Conservation (phyloP, 192 early-diverging fungal genomes). For the Podila horticola region DNA sequence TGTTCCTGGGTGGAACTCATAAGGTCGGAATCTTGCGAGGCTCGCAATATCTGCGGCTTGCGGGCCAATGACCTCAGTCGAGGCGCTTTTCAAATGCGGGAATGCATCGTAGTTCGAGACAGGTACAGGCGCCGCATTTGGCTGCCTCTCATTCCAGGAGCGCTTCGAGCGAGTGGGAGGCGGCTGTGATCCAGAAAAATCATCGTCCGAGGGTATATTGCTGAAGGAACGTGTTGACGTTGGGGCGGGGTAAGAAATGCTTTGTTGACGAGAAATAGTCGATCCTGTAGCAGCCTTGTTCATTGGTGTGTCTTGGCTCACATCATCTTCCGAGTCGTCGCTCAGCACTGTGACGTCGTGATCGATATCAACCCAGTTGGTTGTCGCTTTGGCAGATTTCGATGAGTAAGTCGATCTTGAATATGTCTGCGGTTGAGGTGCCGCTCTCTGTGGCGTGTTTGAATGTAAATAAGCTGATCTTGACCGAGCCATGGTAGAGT, state of each 20-base stretch:
- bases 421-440: no score
- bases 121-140: background rate
- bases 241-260: no score
- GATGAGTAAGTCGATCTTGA: no score
- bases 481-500: background rate
- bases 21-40: slow-evolving; percentile 35
- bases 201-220: background rate
- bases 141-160: background rate
- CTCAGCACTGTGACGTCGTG: background rate
- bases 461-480: no score
- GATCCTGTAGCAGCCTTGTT: no score
- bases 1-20: slow-evolving; percentile 40
- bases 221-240: background rate
- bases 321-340: background rate
- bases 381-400: no score
- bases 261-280: no score
- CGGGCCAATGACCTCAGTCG: background rate
- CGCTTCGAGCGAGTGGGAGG: background rate
- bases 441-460: no score
- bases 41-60: background rate
- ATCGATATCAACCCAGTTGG: background rate
- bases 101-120: background rate
- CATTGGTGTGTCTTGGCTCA: no score
- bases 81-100: background rate
- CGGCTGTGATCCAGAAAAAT: background rate